Conservation (phyloP, 202 grass and related monocot genomes). For the Bolboschoenoplectus hybrid region DNA sequence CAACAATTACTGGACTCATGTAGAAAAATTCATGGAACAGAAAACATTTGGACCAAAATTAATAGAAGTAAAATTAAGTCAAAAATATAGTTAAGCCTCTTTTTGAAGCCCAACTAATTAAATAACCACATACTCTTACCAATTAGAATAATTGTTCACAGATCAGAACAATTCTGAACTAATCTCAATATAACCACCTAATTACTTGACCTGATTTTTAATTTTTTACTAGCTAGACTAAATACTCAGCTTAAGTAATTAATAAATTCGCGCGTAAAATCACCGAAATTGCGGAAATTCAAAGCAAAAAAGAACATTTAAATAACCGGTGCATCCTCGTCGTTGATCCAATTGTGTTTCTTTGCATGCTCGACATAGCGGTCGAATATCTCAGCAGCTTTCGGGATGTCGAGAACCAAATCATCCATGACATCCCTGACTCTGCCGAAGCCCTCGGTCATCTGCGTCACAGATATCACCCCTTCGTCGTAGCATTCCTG, state of each 20-base stretch:
- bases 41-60: background rate
- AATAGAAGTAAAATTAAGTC: background rate
- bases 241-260: background rate
- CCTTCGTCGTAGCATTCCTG: slow-evolving; percentile 64
- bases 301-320: background rate
- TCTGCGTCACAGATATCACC: slow-evolving; percentile 72
- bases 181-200: slow-evolving; percentile 5
- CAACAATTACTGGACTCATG: background rate
- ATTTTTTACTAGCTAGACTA: slow-evolving; percentile 23
- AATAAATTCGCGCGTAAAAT: background rate
- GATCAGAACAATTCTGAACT: background rate
- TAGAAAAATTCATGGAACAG: background rate
- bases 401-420: slow-evolving; percentile 76
- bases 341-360: slow-evolving; percentile 59
- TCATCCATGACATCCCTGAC: slow-evolving; percentile 61
- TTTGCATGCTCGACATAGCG: slow-evolving; percentile 61
- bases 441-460: slow-evolving; percentile 70
- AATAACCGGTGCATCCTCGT: background rate
- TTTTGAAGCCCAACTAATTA: background rate
- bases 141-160: slow-evolving; percentile 21
- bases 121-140: background rate
- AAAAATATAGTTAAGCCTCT: background rate
- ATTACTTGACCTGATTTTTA: background rate
- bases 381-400: slow-evolving; percentile 51
- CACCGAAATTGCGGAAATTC: background rate